Conservation (phyloP, 2,329 filamentous ascomycete genomes). For the Incumbomyces lentus region DNA sequence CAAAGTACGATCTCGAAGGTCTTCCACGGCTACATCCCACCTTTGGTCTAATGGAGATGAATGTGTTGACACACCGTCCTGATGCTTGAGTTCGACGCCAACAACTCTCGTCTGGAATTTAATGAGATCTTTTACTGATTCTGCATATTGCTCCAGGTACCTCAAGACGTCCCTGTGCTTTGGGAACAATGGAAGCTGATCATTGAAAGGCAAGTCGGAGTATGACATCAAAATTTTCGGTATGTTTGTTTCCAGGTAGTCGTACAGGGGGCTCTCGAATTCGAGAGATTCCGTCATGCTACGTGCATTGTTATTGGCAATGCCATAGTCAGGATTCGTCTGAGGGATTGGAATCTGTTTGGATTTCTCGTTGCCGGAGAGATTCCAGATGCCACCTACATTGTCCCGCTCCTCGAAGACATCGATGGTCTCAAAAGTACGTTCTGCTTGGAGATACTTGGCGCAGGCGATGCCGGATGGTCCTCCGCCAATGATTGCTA, state of each 20-base stretch:
- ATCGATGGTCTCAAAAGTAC: conserved; percentile 57
- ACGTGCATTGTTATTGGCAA: conserved; percentile 33
- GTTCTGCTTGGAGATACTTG: conserved; percentile 68
- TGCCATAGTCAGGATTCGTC: conserved; percentile 48
- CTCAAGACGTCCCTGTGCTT: conserved; percentile 57
- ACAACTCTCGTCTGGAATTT: conserved; percentile 60
- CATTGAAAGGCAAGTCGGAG: conserved; percentile 57
- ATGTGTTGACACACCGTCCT: background rate
- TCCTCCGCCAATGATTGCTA: conserved; percentile 19
- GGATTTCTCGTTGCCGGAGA: conserved; percentile 32
- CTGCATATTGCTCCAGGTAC: conserved; percentile 64
- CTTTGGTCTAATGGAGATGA: background rate
- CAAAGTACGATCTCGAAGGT: conserved; percentile 36
- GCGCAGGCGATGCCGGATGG: conserved; percentile 55
- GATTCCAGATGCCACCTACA: conserved; percentile 80
- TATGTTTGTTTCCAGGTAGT: conserved; percentile 76
- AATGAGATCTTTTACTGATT: conserved; percentile 57
- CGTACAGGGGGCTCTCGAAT: conserved; percentile 78
- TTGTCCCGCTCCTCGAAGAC: conserved; percentile 72
- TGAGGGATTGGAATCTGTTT: conserved; percentile 56
- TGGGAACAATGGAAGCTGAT: conserved; percentile 62
- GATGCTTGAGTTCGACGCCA: conserved; percentile 38
- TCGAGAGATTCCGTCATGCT: conserved; percentile 39
- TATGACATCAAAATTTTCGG: conserved; percentile 72
- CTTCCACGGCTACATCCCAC: conserved; percentile 22